These are phyloP conservation scores for Fusarium newnesense DNA, from an alignment of 2,329 filamentous ascomycete genomes.

Conservation along the genomic window DNA sequence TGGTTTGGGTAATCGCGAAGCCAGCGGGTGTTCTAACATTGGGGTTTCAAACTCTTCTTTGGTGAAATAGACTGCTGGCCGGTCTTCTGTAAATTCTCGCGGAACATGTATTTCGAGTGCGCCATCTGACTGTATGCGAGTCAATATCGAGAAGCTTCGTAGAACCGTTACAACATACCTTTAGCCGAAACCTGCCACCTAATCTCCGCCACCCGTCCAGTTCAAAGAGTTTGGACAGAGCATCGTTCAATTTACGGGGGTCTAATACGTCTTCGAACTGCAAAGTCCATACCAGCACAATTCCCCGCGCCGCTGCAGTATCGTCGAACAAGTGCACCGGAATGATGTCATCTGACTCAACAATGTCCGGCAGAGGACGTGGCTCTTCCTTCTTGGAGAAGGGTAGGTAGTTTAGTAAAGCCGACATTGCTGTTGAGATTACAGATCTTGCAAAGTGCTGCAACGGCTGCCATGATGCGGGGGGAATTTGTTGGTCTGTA, in stretches of 20 bases:
- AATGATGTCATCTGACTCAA: conserved; percentile 21
- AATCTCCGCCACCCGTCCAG: conserved; percentile 17
- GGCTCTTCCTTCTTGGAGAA: background rate
- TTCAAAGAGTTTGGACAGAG: conserved; percentile 3
- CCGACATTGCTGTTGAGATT: background rate
- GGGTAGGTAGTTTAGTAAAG: conserved; percentile 4
- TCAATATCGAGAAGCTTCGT: background rate
- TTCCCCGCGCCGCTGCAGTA: conserved; percentile 8
- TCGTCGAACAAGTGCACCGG: conserved; percentile 26
- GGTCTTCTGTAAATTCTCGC: background rate
- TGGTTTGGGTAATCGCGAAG: conserved; percentile 6
- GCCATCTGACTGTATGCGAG: background rate
- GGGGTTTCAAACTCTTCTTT: background rate
- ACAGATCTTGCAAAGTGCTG: background rate
- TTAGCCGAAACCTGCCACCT: conserved; percentile 15
- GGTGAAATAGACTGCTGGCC: conserved; percentile 13
- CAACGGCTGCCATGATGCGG: background rate
- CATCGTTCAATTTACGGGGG: background rate
- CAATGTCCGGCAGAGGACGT: background rate
- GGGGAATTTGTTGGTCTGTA: background rate
- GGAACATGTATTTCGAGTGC: conserved; percentile 17
- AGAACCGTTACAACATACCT: background rate
- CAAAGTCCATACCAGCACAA: conserved; percentile 23
- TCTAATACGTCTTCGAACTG: conserved; percentile 16
- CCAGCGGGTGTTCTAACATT: conserved; percentile 4